Evolutionary conservation across 768 basidiomycete species (phyloP), one percentile per base, ranked within the genome.

Genomic region (Coprinellus aureogranulatus): DNA sequence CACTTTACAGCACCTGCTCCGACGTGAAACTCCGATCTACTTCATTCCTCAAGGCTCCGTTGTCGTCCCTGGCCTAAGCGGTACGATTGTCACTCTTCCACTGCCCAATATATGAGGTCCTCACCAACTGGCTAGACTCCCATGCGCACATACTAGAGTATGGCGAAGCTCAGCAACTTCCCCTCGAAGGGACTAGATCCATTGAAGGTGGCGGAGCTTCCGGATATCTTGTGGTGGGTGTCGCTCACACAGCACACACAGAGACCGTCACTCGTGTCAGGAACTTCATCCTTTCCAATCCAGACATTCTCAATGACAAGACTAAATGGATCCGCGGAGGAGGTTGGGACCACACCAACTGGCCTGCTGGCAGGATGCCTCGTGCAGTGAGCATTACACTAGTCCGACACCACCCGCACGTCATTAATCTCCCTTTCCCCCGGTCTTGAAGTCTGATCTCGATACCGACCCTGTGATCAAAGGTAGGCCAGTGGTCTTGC

Each of bases 311-410:
- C 22, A 72, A 75, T 20, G 81, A 92, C 67, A 79, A 73, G 14
- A 76, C 81, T 22, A 81, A 78, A 61, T 85, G 86, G 68, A 80
- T 96, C 16, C 81, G 85, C 54, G 92, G 92, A 2, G 84, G 89
- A 67, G 94, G 94, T 1, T 96, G 94, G 93, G 91, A 96, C 68
- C 94, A 96, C 70, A 95, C 92, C 1, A 72, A 79, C 53, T 90
- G 89, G 89, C 74, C 80, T 8, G 68, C 68, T 20, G 69, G 75
- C 28, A 72, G 74, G 22, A 92, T 87, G 79, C 92, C 92, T 6
- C 83, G 81, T 44, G 80, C 85, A 57, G 92, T 91, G 64, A 57
- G 82, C 20, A 23, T 30, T 20, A 14, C 14, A 45, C 31, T 14
- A 18, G 25, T n/a, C n/a, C n/a, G n/a, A n/a, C n/a, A n/a, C n/a